Evolutionary conservation across 208 protist species (phyloP).

Genomic region (Phytomonas sp.): DNA sequence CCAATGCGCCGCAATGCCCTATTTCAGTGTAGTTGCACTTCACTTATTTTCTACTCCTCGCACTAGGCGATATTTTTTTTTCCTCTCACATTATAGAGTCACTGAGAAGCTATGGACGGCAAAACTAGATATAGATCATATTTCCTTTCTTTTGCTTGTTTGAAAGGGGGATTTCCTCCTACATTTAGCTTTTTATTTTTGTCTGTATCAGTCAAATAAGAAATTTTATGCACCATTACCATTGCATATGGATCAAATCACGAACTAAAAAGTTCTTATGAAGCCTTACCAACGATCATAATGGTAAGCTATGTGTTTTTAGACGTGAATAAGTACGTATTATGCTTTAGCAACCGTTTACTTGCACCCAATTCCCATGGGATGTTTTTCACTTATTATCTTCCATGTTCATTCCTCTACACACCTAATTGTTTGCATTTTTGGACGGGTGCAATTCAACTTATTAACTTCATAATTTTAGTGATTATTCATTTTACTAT

Average conservation of each 20-base stretch:
- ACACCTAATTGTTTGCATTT: background rate
- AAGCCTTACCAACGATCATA: background rate
- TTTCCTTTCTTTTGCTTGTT: background rate
- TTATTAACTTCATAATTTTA: background rate
- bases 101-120: background rate
- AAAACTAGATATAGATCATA: background rate
- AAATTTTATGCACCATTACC: background rate
- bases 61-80: conserved; percentile 4
- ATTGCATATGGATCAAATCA: conserved; percentile 1
- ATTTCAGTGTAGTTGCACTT: conserved; percentile 14
- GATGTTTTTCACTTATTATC: background rate
- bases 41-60: background rate
- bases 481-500: background rate
- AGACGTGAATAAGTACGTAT: background rate
- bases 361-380: background rate
- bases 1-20: conserved; percentile 26
- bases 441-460: background rate
- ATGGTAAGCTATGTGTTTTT: background rate
- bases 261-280: background rate
- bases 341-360: background rate
- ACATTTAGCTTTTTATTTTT: conserved; percentile 9
- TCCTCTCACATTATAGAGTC: conserved; percentile 4
- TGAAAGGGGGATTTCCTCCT: conserved; percentile 7
- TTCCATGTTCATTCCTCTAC: background rate
- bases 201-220: background rate